These are phyloP conservation scores for Cornus suecica DNA, from an alignment of 148 eudicot genomes.

Conservation along the genomic window DNA sequence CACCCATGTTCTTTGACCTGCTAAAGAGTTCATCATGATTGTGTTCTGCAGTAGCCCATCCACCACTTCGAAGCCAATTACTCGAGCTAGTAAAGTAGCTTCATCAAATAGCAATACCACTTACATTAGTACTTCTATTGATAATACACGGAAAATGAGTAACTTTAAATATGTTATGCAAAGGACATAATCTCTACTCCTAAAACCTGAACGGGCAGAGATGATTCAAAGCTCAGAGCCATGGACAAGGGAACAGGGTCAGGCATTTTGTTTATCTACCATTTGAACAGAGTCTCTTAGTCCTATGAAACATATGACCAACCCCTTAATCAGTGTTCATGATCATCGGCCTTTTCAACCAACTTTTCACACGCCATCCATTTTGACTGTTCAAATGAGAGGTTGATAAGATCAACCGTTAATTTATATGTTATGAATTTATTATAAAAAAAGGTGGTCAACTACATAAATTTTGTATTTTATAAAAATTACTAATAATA, in stretches of 20 bases:
- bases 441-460: neutral
- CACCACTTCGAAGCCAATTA: slow-evolving; percentile 21
- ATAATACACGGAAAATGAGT: neutral
- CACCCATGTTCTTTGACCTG: too few relatives aligned
- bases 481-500: neutral
- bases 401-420: neutral
- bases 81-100: slow-evolving; percentile 10
- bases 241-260: neutral
- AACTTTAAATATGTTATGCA: neutral
- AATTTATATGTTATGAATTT: neutral
- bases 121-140: neutral
- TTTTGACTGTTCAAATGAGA: neutral
- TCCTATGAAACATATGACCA: neutral
- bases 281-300: neutral
- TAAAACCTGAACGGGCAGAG: neutral
- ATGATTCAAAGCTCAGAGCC: neutral
- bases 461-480: neutral
- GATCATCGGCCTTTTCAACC: neutral
- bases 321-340: neutral
- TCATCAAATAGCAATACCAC: too few relatives aligned
- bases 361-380: neutral
- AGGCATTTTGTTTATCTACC: neutral
- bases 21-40: slow-evolving; percentile 49
- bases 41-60: slow-evolving; percentile 13
- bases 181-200: neutral